These are phyloP conservation scores for Hypoxylon perforatum DNA, from an alignment of 495 filamentous ascomycete species.

Conservation along the genomic window DNA sequence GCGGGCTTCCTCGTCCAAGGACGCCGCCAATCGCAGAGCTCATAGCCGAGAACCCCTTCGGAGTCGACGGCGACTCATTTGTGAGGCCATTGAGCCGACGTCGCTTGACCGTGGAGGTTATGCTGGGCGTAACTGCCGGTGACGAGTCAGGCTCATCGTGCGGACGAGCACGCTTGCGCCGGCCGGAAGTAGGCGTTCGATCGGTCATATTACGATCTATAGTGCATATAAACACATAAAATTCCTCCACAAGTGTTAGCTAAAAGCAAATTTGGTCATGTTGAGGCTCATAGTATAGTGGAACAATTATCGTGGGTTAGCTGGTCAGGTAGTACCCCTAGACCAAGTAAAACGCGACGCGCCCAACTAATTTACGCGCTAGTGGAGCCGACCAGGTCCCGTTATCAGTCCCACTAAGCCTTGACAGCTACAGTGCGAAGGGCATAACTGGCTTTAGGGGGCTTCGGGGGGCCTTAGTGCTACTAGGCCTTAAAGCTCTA, in stretches of 20 bases:
- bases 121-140: slow-evolving; percentile 32
- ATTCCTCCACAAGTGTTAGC: slow-evolving; percentile 9
- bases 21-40: slow-evolving; percentile 39
- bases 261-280: slow-evolving; percentile 7
- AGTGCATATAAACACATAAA: not conserved
- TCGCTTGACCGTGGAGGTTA: slow-evolving; percentile 43
- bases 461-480: too few relatives aligned
- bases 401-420: too few relatives aligned
- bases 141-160: slow-evolving; percentile 35
- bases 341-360: slow-evolving; percentile 30
- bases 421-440: too few relatives aligned
- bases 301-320: too few relatives aligned
- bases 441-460: too few relatives aligned
- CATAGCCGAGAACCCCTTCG: slow-evolving; percentile 39
- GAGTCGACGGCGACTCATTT: slow-evolving; percentile 34
- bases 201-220: slow-evolving; percentile 32
- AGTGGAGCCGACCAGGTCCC: too few relatives aligned
- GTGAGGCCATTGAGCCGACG: slow-evolving; percentile 42
- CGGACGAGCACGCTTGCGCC: slow-evolving; percentile 43
- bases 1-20: slow-evolving; percentile 18
- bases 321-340: too few relatives aligned
- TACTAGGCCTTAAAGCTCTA: too few relatives aligned
- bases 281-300: not conserved
- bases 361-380: slow-evolving; percentile 34
- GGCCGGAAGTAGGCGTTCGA: slow-evolving; percentile 34